Conservation (phyloP, 345 rosid genomes). For the Brassica rapa region DNA sequence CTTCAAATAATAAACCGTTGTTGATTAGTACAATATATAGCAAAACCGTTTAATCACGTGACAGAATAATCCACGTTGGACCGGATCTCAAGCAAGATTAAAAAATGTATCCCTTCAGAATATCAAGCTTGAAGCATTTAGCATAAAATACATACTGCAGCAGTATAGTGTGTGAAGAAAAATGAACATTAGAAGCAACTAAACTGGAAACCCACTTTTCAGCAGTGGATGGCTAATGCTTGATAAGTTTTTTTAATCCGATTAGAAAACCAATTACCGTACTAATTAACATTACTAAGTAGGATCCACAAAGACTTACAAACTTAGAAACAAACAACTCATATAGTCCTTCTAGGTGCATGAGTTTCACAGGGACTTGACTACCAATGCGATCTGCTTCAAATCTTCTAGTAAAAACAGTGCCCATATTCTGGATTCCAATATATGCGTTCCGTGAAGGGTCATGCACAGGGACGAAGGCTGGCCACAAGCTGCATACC, state of each 20-base stretch:
- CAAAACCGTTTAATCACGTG: slow-evolving; percentile 7
- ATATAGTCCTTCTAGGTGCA: slow-evolving; percentile 95
- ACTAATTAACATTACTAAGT: slow-evolving; percentile 9
- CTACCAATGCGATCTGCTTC: slow-evolving; percentile 91
- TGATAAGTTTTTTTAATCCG: slow-evolving; percentile 5
- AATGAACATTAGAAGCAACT: background rate
- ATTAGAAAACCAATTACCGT: slow-evolving; percentile 13
- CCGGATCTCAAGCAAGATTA: slow-evolving; percentile 16
- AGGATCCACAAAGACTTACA: slow-evolving; percentile 55
- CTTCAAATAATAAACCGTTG: slow-evolving; percentile 48
- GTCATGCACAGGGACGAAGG: slow-evolving; percentile 96
- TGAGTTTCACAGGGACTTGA: slow-evolving; percentile 93
- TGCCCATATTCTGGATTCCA: slow-evolving; percentile 94
- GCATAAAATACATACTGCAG: slow-evolving; percentile 13
- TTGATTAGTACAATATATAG: slow-evolving; percentile 23
- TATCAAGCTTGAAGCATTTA: slow-evolving; percentile 11
- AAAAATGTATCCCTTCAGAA: background rate
- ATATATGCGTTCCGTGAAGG: slow-evolving; percentile 88
- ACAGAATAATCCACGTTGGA: background rate
- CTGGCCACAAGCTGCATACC: slow-evolving; percentile 84
- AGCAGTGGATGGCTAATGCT: slow-evolving; percentile 14
- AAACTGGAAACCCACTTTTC: slow-evolving; percentile 22
- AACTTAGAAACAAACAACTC: slow-evolving; percentile 95
- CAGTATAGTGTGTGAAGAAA: slow-evolving; percentile 8
- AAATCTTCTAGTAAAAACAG: slow-evolving; percentile 86